phyloP scores from a whole-genome alignment of 257 asterid genomes.

The Solanum corneliomulleri region DNA sequence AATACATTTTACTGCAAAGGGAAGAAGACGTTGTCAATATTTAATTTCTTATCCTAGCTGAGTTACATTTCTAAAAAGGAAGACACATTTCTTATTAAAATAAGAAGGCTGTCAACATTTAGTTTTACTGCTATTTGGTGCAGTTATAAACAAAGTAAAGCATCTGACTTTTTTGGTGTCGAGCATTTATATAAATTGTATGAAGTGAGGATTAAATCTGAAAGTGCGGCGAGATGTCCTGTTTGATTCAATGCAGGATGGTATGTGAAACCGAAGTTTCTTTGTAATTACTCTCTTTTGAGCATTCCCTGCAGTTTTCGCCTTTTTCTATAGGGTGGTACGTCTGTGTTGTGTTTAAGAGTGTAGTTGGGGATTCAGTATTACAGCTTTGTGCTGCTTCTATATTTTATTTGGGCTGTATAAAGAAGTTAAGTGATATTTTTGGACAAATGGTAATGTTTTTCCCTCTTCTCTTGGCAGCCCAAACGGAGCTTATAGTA shows the following conservation, averaged over 20 bases:
- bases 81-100: neutral
- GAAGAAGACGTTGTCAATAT: neutral
- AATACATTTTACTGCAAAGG: neutral
- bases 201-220: neutral
- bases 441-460: neutral
- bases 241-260: neutral
- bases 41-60: neutral
- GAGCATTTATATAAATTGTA: neutral
- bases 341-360: neutral
- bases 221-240: neutral
- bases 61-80: neutral
- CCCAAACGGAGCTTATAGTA: slow-evolving; percentile 95
- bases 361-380: neutral
- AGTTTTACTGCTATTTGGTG: neutral
- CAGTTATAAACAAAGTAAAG: neutral
- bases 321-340: neutral
- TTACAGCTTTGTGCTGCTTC: neutral
- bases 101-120: neutral
- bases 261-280: neutral
- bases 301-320: neutral
- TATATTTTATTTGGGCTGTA: neutral
- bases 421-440: neutral
- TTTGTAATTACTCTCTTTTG: neutral
- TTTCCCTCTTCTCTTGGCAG: slow-evolving; percentile 35
- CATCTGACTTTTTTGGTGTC: neutral